phyloP scores from a whole-genome alignment of 495 filamentous ascomycete genomes.

The Penicillium robsamsonii region DNA sequence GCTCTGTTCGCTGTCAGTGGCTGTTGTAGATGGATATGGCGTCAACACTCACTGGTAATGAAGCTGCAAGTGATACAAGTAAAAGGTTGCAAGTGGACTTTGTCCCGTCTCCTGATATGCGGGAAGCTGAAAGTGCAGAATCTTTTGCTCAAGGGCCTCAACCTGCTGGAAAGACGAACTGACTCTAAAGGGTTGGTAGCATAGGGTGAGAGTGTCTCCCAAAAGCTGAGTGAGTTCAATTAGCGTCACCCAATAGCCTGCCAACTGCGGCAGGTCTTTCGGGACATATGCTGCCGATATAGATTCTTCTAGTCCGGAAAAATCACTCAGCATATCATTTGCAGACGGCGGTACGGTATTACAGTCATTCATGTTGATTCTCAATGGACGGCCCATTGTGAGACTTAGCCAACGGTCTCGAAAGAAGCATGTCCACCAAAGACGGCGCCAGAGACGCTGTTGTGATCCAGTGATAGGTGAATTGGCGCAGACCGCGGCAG shows the following conservation, averaged over 20 bases:
- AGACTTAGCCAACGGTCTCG: constrained; percentile 42
- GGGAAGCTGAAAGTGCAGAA: constrained; percentile 20
- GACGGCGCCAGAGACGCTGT: constrained; percentile 35
- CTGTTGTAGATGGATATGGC: not conserved
- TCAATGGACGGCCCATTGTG: constrained; percentile 33
- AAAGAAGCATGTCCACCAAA: constrained; percentile 42
- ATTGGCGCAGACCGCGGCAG: constrained; percentile 17
- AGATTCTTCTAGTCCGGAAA: constrained; percentile 11
- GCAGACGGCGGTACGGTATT: constrained; percentile 27
- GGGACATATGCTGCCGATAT: constrained; percentile 18
- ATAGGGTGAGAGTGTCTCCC: constrained; percentile 24
- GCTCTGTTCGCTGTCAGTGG: constrained; percentile 22
- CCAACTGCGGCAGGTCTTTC: constrained; percentile 22
- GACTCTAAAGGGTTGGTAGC: constrained; percentile 18
- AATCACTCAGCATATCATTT: constrained; percentile 32
- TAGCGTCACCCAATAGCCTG: constrained; percentile 30
- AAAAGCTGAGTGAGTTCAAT: constrained; percentile 29
- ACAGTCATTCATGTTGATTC: constrained; percentile 39
- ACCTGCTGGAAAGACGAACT: constrained; percentile 19
- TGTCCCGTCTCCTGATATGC: constrained; percentile 17
- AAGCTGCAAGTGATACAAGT: constrained; percentile 31
- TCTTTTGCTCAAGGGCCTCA: constrained; percentile 23
- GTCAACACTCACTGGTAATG: constrained; percentile 32
- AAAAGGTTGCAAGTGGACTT: constrained; percentile 22
- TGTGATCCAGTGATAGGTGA: constrained; percentile 26